Percentiles rank a stretch among this genome's conserved stretches.
Evolutionary conservation across 768 basidiomycete species (phyloP).

Genomic region (Rhodosporidiobolus sp.): DNA sequence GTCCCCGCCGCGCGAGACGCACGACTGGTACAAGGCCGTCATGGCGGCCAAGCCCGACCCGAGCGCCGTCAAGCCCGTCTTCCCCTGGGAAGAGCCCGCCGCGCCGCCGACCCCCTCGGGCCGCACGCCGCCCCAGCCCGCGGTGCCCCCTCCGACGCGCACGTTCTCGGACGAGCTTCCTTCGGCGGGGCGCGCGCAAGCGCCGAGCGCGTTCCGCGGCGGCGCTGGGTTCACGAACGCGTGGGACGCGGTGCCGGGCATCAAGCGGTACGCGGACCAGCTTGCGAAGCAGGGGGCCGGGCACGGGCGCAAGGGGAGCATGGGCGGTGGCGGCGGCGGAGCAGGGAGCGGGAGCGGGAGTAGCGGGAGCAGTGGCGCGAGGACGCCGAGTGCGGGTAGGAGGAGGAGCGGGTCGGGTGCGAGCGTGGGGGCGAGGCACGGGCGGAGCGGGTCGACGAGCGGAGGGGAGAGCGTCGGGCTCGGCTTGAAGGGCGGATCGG

Average conservation of each 20-base stretch:
- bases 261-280: slow-evolving; percentile 64
- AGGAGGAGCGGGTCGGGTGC: background rate
- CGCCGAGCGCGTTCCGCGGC: slow-evolving; percentile 41
- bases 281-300: slow-evolving; percentile 43
- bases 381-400: background rate
- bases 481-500: background rate
- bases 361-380: background rate
- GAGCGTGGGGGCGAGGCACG: background rate
- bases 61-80: slow-evolving; percentile 69
- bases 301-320: background rate
- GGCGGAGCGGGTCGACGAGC: background rate
- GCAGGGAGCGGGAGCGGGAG: background rate
- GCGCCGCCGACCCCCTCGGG: background rate
- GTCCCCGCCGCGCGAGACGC: slow-evolving; percentile 66
- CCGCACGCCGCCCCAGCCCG: background rate
- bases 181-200: background rate
- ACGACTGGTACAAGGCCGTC: slow-evolving; percentile 57
- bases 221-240: slow-evolving; percentile 63
- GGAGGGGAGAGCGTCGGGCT: slow-evolving; percentile 7
- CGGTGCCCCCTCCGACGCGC: background rate
- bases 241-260: slow-evolving; percentile 78
- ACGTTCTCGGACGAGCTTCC: slow-evolving; percentile 19
- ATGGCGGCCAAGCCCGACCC: slow-evolving; percentile 62
- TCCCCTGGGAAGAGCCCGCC: slow-evolving; percentile 85
- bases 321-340: too few relatives aligned